Evolutionary conservation across 2,329 filamentous ascomycete species (phyloP), one percentile per base, ranked within the genome.

Genomic region (Cyanodermella asteris): DNA sequence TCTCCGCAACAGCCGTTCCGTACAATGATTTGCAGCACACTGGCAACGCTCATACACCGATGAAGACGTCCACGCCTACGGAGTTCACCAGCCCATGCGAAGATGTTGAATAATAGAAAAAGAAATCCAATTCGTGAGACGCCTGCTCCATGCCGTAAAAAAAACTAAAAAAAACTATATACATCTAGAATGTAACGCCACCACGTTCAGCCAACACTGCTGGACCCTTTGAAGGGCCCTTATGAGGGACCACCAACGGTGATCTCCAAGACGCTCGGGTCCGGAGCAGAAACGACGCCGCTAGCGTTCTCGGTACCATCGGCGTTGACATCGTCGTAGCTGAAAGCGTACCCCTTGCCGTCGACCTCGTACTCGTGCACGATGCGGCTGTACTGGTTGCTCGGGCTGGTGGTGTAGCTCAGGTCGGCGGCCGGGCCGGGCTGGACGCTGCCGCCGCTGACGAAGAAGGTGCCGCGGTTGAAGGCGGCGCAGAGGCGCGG

Each of bases 401-500:
- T 72, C 23, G 61, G 43, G 3, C 36, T 28, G 10, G 58, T 45
- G 20, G 42, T 34, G 44, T 74, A 74, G 40, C 68, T 72, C 6
- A 39, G 42, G 5, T 39, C 40, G 2, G 58, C 45, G 1, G 38
- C 32, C 40, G 64, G 61, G 25, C 53, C 51, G 9, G 63, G 67
- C 47, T 62, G 66, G 34, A 39, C 37, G n/a, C 43, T 26, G 15
- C 60, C 61, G 2, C 54, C 57, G 36, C 61, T 32, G 11, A 46
- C 40, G 24, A 75, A 46, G 31, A 87, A 46, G 7, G 72, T 82
- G 17, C 63, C 69, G 13, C 77, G 61, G 47, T 82, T 80, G 38
- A 84, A 64, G 1, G 72, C 74, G 2, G 77, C 76, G 0, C 71
- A 63, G 9, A 87, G 49, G n/a, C 77, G 59, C 0, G 78, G 73